These are phyloP conservation scores for Pichia nakasei DNA, from an alignment of 805 yeast species.

Conservation along the genomic window DNA sequence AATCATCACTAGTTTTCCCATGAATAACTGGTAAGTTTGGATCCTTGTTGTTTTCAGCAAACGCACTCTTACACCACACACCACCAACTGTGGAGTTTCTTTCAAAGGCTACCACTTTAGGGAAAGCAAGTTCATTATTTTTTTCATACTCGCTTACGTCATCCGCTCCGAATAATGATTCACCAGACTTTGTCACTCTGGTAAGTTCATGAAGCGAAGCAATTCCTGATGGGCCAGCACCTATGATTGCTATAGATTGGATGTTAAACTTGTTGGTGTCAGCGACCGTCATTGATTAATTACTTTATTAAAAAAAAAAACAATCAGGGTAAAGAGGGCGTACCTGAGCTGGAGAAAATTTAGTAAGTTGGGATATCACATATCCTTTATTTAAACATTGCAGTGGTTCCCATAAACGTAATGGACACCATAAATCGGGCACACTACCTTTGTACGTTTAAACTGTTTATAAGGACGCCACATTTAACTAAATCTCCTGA, in stretches of 20 bases:
- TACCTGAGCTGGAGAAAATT: too few species aligned
- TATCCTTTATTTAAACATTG: too few species aligned
- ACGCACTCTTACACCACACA: slow-evolving; percentile 27
- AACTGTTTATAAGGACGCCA: too few species aligned
- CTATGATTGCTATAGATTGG: slow-evolving; percentile 30
- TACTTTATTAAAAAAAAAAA: too few species aligned
- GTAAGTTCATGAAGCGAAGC: slow-evolving; percentile 29
- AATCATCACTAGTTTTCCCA: neutral
- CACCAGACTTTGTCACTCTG: slow-evolving; percentile 23
- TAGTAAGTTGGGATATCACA: too few species aligned
- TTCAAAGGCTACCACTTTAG: slow-evolving; percentile 32
- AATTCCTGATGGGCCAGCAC: slow-evolving; percentile 36
- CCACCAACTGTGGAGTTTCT: slow-evolving; percentile 34
- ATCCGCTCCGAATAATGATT: slow-evolving; percentile 15
- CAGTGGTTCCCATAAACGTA: too few species aligned
- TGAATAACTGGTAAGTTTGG: slow-evolving; percentile 14
- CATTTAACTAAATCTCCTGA: too few species aligned
- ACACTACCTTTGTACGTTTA: too few species aligned
- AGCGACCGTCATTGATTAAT: slow-evolving; percentile 8
- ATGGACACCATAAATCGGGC: too few species aligned
- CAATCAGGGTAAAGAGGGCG: too few species aligned
- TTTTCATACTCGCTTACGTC: slow-evolving; percentile 5
- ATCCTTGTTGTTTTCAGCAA: slow-evolving; percentile 12
- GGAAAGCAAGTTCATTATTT: slow-evolving; percentile 20
- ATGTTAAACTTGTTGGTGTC: slow-evolving; percentile 2